phyloP scores from a whole-genome alignment of 2,329 filamentous ascomycete species.

The Phyllosticta citrichinensis region DNA sequence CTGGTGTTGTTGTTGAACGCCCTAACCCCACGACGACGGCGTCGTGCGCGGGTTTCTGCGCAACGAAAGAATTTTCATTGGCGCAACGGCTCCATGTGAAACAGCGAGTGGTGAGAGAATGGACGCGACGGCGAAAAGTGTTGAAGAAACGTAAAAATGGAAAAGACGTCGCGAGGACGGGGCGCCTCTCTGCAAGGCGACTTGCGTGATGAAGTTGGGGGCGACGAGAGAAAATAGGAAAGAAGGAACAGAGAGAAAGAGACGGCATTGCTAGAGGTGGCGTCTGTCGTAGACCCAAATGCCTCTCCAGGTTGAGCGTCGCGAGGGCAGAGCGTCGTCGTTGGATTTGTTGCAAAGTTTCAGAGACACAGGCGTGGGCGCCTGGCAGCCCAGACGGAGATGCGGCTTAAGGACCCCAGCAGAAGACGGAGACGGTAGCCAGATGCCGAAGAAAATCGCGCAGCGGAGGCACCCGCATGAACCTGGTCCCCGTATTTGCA shows the following conservation, averaged over 20 bases:
- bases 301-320: no score
- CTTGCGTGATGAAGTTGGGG: not conserved
- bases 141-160: not conserved
- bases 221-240: not conserved
- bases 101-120: not conserved
- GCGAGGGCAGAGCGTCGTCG: no score
- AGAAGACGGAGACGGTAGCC: not conserved
- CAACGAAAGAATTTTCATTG: not conserved
- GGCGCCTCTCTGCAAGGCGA: not conserved
- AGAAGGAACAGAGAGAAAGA: not conserved
- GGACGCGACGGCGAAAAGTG: not conserved
- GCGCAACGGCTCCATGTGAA: not conserved
- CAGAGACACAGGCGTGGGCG: no score
- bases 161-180: not conserved
- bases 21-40: not conserved
- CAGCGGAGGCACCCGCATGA: not conserved
- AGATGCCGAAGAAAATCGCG: not conserved
- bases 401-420: not conserved
- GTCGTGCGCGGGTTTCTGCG: not conserved
- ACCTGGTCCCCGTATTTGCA: not conserved
- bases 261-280: no score
- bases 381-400: no score
- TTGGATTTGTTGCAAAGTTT: no score
- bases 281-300: no score
- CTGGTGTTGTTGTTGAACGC: not conserved